Evolutionary conservation across 345 rosid genomes (phyloP).

Genomic region (Dimocarpus longan): DNA sequence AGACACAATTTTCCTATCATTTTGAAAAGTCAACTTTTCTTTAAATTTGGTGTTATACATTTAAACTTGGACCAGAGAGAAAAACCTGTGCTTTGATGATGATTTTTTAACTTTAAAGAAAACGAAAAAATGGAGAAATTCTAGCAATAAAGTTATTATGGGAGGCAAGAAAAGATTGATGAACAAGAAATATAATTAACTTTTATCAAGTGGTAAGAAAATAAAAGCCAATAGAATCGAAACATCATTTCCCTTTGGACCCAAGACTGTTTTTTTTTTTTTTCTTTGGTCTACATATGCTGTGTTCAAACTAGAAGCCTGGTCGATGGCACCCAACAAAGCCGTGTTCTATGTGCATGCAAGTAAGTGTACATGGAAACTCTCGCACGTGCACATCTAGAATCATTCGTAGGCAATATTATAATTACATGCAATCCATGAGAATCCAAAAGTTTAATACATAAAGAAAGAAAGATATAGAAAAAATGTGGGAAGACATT

Average conservation of each 20-base stretch:
- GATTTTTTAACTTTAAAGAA: slow-evolving; percentile 1
- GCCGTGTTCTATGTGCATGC: slow-evolving; percentile 12
- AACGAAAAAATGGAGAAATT: background rate
- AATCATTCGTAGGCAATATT: slow-evolving; percentile 4
- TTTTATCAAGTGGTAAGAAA: slow-evolving; percentile 7
- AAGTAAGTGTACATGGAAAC: slow-evolving; percentile 20
- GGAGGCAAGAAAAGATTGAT: slow-evolving; percentile 1
- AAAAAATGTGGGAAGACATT: background rate
- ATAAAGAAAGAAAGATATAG: too few relatives aligned
- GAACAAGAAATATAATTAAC: slow-evolving; percentile 17
- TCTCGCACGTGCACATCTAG: slow-evolving; percentile 67
- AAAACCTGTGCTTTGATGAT: slow-evolving; percentile 1
- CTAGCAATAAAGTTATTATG: background rate
- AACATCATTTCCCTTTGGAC: background rate
- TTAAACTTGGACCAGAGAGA: background rate
- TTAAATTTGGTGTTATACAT: background rate
- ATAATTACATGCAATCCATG: slow-evolving; percentile 17
- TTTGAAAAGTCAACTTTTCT: background rate
- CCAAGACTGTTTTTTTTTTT: background rate
- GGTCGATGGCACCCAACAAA: background rate
- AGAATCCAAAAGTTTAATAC: slow-evolving; percentile 3
- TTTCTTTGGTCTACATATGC: too few relatives aligned
- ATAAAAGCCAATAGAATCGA: background rate
- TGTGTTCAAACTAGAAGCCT: background rate
- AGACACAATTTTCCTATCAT: background rate